Evolutionary conservation across 1,284 basidiomycete species (phyloP).

Genomic region (Papiliotrema flavescens): DNA sequence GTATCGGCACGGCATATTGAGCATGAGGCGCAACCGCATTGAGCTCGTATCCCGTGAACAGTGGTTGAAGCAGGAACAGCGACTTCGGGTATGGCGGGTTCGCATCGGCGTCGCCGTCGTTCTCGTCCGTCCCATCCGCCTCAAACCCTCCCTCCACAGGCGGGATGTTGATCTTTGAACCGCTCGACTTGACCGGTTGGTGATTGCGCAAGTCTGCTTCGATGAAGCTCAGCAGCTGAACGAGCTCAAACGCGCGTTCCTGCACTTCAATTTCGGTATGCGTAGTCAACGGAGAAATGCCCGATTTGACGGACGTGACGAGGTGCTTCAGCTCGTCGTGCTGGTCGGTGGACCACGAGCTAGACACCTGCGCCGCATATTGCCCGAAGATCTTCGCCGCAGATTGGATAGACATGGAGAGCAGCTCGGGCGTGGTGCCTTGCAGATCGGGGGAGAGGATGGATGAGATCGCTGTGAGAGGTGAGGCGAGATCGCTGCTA

Average conservation of each 20-base stretch:
- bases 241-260: slow-evolving; percentile 80
- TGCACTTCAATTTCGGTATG: slow-evolving; percentile 80
- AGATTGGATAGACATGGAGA: slow-evolving; percentile 75
- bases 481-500: slow-evolving; percentile 25
- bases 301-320: slow-evolving; percentile 60
- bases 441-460: slow-evolving; percentile 51
- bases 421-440: slow-evolving; percentile 60
- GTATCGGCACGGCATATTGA: slow-evolving; percentile 74
- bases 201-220: slow-evolving; percentile 69
- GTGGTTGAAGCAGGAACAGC: slow-evolving; percentile 75
- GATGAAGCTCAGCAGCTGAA: slow-evolving; percentile 76
- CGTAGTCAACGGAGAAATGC: slow-evolving; percentile 56
- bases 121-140: not conserved
- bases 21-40: slow-evolving; percentile 78
- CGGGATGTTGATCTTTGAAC: slow-evolving; percentile 35
- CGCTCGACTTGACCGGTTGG: slow-evolving; percentile 33
- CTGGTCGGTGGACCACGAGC: slow-evolving; percentile 59
- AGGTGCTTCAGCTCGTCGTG: slow-evolving; percentile 57
- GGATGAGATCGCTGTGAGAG: slow-evolving; percentile 57
- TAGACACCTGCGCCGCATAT: slow-evolving; percentile 71
- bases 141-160: slow-evolving; percentile 46
- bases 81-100: slow-evolving; percentile 67
- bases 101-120: not conserved
- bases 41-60: slow-evolving; percentile 76
- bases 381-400: slow-evolving; percentile 80